phyloP scores from a whole-genome alignment of 2,329 filamentous ascomycete species.

The Aureobasidium mangrovei region DNA sequence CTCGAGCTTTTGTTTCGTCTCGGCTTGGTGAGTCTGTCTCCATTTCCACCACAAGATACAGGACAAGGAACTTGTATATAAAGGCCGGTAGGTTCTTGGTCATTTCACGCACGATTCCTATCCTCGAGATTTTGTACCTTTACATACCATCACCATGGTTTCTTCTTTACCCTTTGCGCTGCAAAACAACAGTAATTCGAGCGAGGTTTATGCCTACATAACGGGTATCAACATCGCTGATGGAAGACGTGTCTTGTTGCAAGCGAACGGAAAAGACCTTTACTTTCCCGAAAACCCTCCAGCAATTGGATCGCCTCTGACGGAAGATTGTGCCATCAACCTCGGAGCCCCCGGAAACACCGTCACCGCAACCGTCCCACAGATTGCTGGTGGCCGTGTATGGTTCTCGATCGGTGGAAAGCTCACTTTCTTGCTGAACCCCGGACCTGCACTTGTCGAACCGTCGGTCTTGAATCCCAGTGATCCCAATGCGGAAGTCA shows the following conservation, averaged over 20 bases:
- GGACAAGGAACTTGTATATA: conserved; percentile 5
- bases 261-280: conserved; percentile 27
- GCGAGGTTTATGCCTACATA: conserved; percentile 28
- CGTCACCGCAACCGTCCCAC: conserved; percentile 27
- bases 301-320: conserved; percentile 25
- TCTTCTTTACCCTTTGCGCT: conserved; percentile 27
- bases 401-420: conserved; percentile 28
- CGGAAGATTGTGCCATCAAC: conserved; percentile 30
- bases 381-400: conserved; percentile 32
- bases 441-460: conserved; percentile 29
- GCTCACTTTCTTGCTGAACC: conserved; percentile 31
- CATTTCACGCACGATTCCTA: background rate
- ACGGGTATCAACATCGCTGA: conserved; percentile 30
- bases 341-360: conserved; percentile 27
- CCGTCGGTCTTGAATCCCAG: conserved; percentile 29
- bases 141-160: conserved; percentile 22
- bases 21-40: background rate
- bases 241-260: conserved; percentile 26
- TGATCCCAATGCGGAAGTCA: conserved; percentile 38
- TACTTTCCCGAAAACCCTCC: conserved; percentile 28
- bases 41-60: background rate
- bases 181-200: conserved; percentile 27
- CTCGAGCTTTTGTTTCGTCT: conserved; percentile 3
- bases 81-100: background rate
- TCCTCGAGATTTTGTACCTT: background rate